Percentiles rank a stretch among this genome's conserved stretches.
Evolutionary conservation across 2,329 filamentous ascomycete species (phyloP).

Genomic region (Ploettnerulaceae sp.): DNA sequence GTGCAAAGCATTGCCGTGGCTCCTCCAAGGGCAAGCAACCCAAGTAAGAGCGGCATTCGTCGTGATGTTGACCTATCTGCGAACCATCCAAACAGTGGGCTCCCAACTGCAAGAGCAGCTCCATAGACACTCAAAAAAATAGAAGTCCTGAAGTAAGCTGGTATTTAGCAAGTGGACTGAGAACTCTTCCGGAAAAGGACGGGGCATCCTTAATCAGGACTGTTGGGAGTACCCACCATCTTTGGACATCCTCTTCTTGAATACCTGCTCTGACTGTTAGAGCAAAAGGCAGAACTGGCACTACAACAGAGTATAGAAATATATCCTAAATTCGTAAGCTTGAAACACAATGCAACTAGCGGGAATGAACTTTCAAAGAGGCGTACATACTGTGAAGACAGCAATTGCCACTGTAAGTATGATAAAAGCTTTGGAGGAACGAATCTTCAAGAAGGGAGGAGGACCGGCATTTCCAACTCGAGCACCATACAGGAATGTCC

Average conservation of each 20-base stretch:
- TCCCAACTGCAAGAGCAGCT: slow-evolving; percentile 55
- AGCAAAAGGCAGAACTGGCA: slow-evolving; percentile 68
- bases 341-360: background rate
- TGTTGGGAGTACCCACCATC: no score
- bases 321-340: slow-evolving; percentile 41
- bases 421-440: slow-evolving; percentile 28
- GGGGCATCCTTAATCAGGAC: no score
- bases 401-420: slow-evolving; percentile 25
- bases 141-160: no score
- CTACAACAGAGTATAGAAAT: slow-evolving; percentile 58
- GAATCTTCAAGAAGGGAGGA: slow-evolving; percentile 24
- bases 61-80: slow-evolving; percentile 48
- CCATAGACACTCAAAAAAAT: slow-evolving; percentile 70
- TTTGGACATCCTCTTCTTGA: slow-evolving; percentile 49
- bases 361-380: background rate
- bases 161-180: no score
- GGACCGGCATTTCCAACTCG: slow-evolving; percentile 23
- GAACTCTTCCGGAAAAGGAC: no score
- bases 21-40: slow-evolving; percentile 50
- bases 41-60: slow-evolving; percentile 51
- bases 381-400: slow-evolving; percentile 26
- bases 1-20: slow-evolving; percentile 62
- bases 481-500: slow-evolving; percentile 27
- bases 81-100: slow-evolving; percentile 46
- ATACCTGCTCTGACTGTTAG: slow-evolving; percentile 52